phyloP scores from a whole-genome alignment of 768 basidiomycete genomes.

The Suillus subaureus region DNA sequence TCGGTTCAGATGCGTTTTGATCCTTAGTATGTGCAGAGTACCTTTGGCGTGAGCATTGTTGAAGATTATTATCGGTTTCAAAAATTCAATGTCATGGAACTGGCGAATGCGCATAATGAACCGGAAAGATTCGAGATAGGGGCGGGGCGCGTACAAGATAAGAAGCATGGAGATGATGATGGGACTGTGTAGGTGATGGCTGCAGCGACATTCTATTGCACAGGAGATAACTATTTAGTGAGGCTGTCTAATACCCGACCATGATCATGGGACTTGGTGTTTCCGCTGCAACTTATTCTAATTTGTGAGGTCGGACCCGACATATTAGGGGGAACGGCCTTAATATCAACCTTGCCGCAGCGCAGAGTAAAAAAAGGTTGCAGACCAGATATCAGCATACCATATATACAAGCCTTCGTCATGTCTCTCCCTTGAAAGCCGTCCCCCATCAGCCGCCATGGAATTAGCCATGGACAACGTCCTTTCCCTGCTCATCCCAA shows the following conservation, averaged over 20 bases:
- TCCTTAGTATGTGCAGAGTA: constrained; percentile 47
- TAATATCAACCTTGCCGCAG: no score
- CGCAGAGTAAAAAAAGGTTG: constrained; percentile 36
- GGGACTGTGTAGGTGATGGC: background rate
- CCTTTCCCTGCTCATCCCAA: constrained; percentile 14
- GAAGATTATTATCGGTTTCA: constrained; percentile 69
- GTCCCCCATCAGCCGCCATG: constrained; percentile 30
- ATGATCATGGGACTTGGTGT: background rate
- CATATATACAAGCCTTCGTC: constrained; percentile 43
- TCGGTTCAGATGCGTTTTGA: background rate
- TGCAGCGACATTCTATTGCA: background rate
- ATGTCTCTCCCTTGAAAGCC: constrained; percentile 36
- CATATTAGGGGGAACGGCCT: no score
- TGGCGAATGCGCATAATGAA: constrained; percentile 55
- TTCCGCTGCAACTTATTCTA: background rate
- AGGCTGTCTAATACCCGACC: background rate
- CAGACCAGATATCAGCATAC: constrained; percentile 41
- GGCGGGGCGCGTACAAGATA: constrained; percentile 35
- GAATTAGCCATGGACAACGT: constrained; percentile 29
- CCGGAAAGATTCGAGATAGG: constrained; percentile 36
- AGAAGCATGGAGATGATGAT: constrained; percentile 4
- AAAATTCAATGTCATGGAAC: constrained; percentile 80
- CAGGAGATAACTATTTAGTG: background rate
- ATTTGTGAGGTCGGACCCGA: background rate
- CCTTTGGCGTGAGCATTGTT: constrained; percentile 77